A percentile compares a stretch with the other conserved stretches of the same genome.
Conservation (phyloP, 306 rosid genomes). For the Cucurbita argyrosperma region DNA sequence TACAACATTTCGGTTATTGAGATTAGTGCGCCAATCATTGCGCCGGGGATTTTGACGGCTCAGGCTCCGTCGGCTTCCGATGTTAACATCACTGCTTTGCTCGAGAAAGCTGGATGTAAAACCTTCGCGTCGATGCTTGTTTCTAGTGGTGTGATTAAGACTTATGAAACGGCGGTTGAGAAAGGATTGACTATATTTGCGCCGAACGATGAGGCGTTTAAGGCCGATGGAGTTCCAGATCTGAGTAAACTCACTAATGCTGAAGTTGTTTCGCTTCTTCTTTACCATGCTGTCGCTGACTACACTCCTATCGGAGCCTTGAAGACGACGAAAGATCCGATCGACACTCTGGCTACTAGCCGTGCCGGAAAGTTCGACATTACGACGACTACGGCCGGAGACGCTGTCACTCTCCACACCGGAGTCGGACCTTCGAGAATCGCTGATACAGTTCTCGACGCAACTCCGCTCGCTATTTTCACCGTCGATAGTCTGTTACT, state of each 20-base stretch:
- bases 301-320: constrained; percentile 63
- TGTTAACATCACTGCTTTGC: constrained; percentile 48
- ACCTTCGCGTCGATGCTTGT: constrained; percentile 44
- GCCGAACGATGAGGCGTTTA: constrained; percentile 78
- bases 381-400: constrained; percentile 41
- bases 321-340: constrained; percentile 41
- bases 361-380: constrained; percentile 67
- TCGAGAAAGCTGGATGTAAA: constrained; percentile 72
- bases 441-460: constrained; percentile 57
- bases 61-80: constrained; percentile 57
- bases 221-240: constrained; percentile 63
- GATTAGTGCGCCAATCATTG: constrained; percentile 53
- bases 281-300: constrained; percentile 44
- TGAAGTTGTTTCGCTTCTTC: constrained; percentile 53
- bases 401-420: constrained; percentile 60
- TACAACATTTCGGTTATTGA: constrained; percentile 75
- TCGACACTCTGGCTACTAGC: constrained; percentile 51
- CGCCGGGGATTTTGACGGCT: constrained; percentile 70
- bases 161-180: constrained; percentile 32
- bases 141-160: constrained; percentile 54
- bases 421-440: constrained; percentile 64
- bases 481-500: constrained; percentile 61
- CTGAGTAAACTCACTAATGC: constrained; percentile 71
- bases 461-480: constrained; percentile 55
- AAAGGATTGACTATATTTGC: constrained; percentile 80